Base-by-base conservation (phyloP, 2,329 filamentous ascomycete genomes). In the Amylocarpus encephaloides region DNA sequence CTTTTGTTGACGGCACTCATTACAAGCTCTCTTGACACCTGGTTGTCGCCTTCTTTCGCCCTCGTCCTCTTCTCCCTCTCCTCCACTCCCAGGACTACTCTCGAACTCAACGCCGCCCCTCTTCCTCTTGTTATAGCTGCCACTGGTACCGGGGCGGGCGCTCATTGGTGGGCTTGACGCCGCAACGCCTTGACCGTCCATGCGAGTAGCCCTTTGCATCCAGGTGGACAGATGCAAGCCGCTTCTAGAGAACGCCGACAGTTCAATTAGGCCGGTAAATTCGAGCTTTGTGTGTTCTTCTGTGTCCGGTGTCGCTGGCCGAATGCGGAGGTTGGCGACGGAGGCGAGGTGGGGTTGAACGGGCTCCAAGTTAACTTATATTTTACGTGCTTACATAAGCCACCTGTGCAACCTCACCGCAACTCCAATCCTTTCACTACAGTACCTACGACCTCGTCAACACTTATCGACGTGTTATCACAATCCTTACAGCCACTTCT, bases 1-100 rank as follows among this genome's bases (percentile, higher is more conserved):
- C 75, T 92, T 92, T 69, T 92, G 87, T 70, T 92, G 87, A 54
- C 86, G 44, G 19, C 44, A 47, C n/a, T 92, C 86, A 64, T 91
- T 91, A 69, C 87, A 92, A 5, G 87, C 87, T 62, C 88, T 77
- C 72, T 92, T 89, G 43, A 85, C 82, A 48, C 82, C 82, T 22
- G 82, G 82, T 58, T 83, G 79, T 53, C 81, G 75, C 67, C 80
- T 81, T 42, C 73, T 68, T 46, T 78, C 74, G 43, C 72, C 70
- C 44, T 72, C 66, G 49, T 81, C 74, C 51, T 82, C 80, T 51
- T 81, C 73, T 50, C 76, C 76, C 50, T 74, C 75, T 44, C 74
- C 71, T 61, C 53, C 63, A 55, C 78, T 83, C 22, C 75, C 79
- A 3, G 80, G 80, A 57, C 80, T 83, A 64, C 79, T 83, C 51